phyloP scores from a whole-genome alignment of 176 grass and related monocot genomes.

The Oryza australiensis region DNA sequence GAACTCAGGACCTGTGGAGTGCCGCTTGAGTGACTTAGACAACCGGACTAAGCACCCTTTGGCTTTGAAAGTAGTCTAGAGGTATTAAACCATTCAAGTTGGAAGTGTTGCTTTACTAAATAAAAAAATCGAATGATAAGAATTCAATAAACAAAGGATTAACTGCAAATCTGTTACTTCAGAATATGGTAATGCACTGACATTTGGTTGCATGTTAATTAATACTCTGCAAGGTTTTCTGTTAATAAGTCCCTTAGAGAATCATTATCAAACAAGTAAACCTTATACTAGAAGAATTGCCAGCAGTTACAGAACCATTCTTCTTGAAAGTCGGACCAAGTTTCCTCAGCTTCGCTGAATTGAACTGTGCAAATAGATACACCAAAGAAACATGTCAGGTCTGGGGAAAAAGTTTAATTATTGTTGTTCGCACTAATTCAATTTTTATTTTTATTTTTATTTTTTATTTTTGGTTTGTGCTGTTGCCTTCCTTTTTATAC shows the following conservation, averaged over 20 bases:
- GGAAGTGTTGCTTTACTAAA: background rate
- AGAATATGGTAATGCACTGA: constrained; percentile 1
- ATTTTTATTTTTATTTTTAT: background rate
- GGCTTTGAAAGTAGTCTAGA: background rate
- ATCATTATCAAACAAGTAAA: constrained; percentile 14
- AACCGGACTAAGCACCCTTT: too few relatives aligned
- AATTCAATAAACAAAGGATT: background rate
- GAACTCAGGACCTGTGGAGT: too few relatives aligned
- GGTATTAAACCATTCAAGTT: background rate
- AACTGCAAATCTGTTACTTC: background rate
- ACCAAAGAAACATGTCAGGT: constrained; percentile 33
- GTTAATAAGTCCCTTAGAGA: background rate
- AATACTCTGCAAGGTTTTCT: constrained; percentile 24
- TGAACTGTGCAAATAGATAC: constrained; percentile 47
- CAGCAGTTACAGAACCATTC: constrained; percentile 73
- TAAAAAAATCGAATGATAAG: background rate
- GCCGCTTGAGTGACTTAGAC: too few relatives aligned
- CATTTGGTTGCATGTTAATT: background rate
- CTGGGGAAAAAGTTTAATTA: background rate
- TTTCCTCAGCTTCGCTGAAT: constrained; percentile 72
- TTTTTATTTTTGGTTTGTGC: background rate
- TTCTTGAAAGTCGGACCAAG: constrained; percentile 72
- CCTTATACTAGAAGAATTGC: constrained; percentile 94
- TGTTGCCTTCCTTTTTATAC: background rate
- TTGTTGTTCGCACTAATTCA: background rate